Conservation (phyloP, 106 monocot genomes). For the Posidonia australis region DNA sequence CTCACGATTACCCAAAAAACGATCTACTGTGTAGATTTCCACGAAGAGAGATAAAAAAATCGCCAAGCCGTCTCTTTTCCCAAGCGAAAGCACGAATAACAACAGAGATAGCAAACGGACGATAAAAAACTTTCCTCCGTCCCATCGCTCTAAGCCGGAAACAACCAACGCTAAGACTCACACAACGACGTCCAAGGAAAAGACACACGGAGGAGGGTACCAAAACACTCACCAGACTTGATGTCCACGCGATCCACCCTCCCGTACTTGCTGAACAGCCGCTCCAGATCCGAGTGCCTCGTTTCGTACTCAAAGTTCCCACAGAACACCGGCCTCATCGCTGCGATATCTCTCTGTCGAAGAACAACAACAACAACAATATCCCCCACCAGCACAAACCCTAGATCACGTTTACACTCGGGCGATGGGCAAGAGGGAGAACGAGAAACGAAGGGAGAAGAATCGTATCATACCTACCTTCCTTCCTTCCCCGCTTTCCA, state of each 20-base stretch:
- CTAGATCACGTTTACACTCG: background rate
- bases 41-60: too few species aligned
- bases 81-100: too few species aligned
- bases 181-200: background rate
- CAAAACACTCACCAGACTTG: slow-evolving; percentile 49
- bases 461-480: background rate
- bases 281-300: slow-evolving; percentile 70
- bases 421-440: background rate
- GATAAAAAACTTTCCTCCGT: too few species aligned
- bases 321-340: slow-evolving; percentile 75
- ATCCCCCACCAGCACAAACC: background rate
- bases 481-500: background rate
- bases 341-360: slow-evolving; percentile 1
- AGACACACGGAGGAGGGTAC: background rate
- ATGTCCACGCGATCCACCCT: slow-evolving; percentile 77
- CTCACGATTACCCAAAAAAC: too few species aligned
- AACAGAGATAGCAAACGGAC: too few species aligned
- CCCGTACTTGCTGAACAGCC: slow-evolving; percentile 68
- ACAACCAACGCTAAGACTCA: background rate
- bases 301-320: slow-evolving; percentile 82
- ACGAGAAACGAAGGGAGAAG: background rate
- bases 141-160: too few species aligned
- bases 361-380: background rate
- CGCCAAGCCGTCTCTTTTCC: too few species aligned
- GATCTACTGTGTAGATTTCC: too few species aligned